Evolutionary conservation across 192 early-diverging fungal species (phyloP).

Genomic region (Entrophospora sp.): DNA sequence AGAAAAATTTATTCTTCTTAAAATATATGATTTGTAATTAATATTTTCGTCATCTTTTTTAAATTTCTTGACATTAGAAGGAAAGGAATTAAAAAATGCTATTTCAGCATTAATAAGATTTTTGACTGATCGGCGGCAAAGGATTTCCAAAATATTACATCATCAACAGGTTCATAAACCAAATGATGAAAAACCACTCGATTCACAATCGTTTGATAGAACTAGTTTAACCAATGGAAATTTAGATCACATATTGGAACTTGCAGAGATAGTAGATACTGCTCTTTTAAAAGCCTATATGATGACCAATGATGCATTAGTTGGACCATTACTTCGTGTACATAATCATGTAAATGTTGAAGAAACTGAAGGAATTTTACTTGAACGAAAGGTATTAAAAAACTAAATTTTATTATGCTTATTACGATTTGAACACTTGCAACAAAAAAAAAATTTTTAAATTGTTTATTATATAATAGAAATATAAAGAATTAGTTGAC

Average conservation of each 20-base stretch:
- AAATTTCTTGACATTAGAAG: slow-evolving; percentile 34
- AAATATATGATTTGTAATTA: no score
- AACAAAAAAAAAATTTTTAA: no score
- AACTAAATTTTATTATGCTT: background rate
- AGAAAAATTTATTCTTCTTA: no score
- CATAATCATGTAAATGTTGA: slow-evolving; percentile 82
- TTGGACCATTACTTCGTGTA: slow-evolving; percentile 86
- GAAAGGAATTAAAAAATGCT: slow-evolving; percentile 48
- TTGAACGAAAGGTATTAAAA: slow-evolving; percentile 53
- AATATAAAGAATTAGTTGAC: slow-evolving; percentile 84
- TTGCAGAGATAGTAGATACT: slow-evolving; percentile 76
- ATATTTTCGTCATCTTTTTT: no score
- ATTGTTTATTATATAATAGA: slow-evolving; percentile 29
- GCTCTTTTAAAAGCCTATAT: slow-evolving; percentile 86
- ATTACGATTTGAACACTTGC: no score
- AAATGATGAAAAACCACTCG: slow-evolving; percentile 22
- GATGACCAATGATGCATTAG: slow-evolving; percentile 72
- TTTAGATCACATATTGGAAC: slow-evolving; percentile 22
- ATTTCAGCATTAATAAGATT: slow-evolving; percentile 72
- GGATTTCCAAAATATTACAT: slow-evolving; percentile 49
- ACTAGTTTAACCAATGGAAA: slow-evolving; percentile 28
- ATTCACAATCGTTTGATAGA: slow-evolving; percentile 21
- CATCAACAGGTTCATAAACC: slow-evolving; percentile 16
- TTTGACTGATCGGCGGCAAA: slow-evolving; percentile 76
- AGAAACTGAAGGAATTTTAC: slow-evolving; percentile 70